phyloP scores from a whole-genome alignment of 495 filamentous ascomycete genomes.

The Entonaema liquescens region DNA sequence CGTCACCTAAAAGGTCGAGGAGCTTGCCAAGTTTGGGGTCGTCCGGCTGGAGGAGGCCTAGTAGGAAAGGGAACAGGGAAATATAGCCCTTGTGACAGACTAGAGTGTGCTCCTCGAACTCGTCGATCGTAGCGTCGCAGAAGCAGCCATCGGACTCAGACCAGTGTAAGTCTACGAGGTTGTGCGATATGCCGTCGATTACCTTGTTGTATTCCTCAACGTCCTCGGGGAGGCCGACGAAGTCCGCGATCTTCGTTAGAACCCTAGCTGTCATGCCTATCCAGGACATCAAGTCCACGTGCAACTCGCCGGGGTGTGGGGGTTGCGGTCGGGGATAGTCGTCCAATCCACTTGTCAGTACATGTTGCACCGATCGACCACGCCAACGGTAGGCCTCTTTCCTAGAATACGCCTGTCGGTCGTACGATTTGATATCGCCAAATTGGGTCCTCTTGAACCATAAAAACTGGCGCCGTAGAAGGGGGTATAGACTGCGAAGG shows the following conservation, averaged over 20 bases:
- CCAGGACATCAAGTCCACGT: conserved; percentile 95
- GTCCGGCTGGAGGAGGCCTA: conserved; percentile 74
- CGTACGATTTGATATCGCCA: conserved; percentile 90
- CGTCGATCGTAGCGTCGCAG: conserved; percentile 96
- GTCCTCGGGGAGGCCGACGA: conserved; percentile 77
- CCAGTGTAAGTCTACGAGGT: conserved; percentile 96
- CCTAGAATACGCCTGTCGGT: conserved; percentile 82
- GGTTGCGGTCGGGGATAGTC: conserved; percentile 95
- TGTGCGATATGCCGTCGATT: conserved; percentile 80
- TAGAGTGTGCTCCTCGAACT: conserved; percentile 86
- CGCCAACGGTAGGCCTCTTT: conserved; percentile 97
- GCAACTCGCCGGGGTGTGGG: conserved; percentile 97
- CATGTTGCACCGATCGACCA: conserved; percentile 84
- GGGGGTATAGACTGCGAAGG: conserved; percentile 85
- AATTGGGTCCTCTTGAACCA: conserved; percentile 95
- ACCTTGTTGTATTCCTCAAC: conserved; percentile 73
- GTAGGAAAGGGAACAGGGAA: conserved; percentile 91
- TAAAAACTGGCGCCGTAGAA: conserved; percentile 86
- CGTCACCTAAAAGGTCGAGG: conserved; percentile 79
- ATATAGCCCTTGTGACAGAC: conserved; percentile 98
- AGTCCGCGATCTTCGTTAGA: conserved; percentile 77
- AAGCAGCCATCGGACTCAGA: conserved; percentile 77
- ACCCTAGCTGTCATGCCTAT: conserved; percentile 92
- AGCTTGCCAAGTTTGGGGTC: conserved; percentile 75
- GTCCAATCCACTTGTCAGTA: conserved; percentile 91